phyloP scores from a whole-genome alignment of 768 basidiomycete genomes.

The Psilocybe sp. region DNA sequence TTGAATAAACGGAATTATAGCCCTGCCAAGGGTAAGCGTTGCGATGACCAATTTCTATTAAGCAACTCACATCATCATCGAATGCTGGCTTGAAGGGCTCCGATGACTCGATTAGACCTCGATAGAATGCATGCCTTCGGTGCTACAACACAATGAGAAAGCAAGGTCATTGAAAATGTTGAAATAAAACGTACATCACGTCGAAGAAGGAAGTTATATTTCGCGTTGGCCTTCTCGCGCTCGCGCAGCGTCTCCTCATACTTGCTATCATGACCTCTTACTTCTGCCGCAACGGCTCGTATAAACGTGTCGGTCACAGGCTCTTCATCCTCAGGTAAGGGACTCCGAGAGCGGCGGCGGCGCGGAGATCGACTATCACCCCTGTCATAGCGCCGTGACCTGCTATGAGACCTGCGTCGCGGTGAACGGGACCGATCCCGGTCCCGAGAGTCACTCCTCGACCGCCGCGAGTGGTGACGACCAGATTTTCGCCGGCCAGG shows the following conservation, averaged over 20 bases:
- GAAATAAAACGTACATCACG: conserved; percentile 41
- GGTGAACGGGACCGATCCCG: conserved; percentile 43
- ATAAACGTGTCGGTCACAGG: conserved; percentile 84
- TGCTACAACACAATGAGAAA: conserved; percentile 42
- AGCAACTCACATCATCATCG: conserved; percentile 64
- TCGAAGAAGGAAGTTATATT: conserved; percentile 73
- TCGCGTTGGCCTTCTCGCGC: conserved; percentile 77
- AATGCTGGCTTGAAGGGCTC: conserved; percentile 63
- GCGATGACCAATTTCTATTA: background rate
- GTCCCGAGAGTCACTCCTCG: conserved; percentile 48
- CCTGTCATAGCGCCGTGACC: conserved; percentile 29
- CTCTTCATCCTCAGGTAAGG: conserved; percentile 56
- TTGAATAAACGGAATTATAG: conserved; percentile 85
- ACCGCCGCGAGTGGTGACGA: conserved; percentile 40
- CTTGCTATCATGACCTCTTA: conserved; percentile 73
- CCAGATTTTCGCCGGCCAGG: conserved; percentile 34
- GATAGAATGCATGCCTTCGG: conserved; percentile 68
- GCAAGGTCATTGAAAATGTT: conserved; percentile 1
- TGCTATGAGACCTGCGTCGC: conserved; percentile 29
- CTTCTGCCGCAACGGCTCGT: conserved; percentile 79
- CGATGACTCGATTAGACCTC: conserved; percentile 61
- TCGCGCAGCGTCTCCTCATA: conserved; percentile 76
- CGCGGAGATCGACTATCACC: conserved; percentile 47
- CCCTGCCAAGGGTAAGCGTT: conserved; percentile 45
- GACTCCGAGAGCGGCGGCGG: conserved; percentile 51